Conservation (phyloP, 2,329 filamentous ascomycete species). For the Cladosporium sp. region DNA sequence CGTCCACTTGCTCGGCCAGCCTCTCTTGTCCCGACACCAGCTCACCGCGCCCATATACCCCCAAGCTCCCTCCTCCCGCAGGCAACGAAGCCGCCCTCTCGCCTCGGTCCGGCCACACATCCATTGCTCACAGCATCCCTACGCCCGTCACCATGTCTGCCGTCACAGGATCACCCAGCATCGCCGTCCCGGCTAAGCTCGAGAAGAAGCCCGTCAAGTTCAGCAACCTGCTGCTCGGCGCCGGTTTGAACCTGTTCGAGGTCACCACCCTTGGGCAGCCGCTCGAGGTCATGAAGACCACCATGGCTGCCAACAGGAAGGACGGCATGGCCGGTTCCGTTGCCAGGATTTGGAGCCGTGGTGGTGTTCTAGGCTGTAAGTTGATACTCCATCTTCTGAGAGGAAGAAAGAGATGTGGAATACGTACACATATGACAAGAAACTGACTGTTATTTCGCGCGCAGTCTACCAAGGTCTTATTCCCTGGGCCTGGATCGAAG, state of each 20-base stretch:
- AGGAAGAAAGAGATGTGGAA: not conserved
- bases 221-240: slow-evolving; percentile 94
- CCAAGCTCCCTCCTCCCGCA: slow-evolving; percentile 25
- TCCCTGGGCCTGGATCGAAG: slow-evolving; percentile 99
- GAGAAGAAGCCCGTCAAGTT: slow-evolving; percentile 99
- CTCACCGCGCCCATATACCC: slow-evolving; percentile 15
- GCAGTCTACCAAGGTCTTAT: slow-evolving; percentile 99
- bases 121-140: slow-evolving; percentile 19
- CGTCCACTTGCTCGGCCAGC: slow-evolving; percentile 1
- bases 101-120: slow-evolving; percentile 91
- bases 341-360: slow-evolving; percentile 86
- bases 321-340: slow-evolving; percentile 84
- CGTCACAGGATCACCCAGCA: slow-evolving; percentile 43
- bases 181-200: slow-evolving; percentile 54
- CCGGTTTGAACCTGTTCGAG: slow-evolving; percentile 94
- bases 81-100: slow-evolving; percentile 82
- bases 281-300: slow-evolving; percentile 98
- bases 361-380: slow-evolving; percentile 92
- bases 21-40: slow-evolving; percentile 1
- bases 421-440: not conserved
- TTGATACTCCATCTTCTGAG: slow-evolving; percentile 29
- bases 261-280: slow-evolving; percentile 74
- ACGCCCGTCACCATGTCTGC: slow-evolving; percentile 43
- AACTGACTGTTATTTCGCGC: slow-evolving; percentile 16
- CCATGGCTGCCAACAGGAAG: slow-evolving; percentile 94